phyloP scores from a whole-genome alignment of 257 asterid genomes.

The Solanum virginianum region DNA sequence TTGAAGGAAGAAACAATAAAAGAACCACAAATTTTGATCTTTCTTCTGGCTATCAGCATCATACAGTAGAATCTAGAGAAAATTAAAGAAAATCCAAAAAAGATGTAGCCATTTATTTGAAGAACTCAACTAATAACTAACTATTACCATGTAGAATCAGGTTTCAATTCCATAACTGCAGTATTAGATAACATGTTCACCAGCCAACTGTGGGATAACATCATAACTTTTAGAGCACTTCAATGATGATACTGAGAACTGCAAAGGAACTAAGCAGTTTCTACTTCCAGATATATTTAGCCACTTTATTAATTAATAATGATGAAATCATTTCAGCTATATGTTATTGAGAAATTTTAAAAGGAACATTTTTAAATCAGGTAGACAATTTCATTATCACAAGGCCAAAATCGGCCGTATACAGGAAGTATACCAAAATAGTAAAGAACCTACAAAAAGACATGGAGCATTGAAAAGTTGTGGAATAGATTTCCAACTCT shows the following conservation, averaged over 20 bases:
- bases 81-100: not conserved
- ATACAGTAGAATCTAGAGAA: not conserved
- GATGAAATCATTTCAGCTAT: not conserved
- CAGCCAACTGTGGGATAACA: not conserved
- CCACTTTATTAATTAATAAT: not conserved
- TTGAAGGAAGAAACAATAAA: not conserved
- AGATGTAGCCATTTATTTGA: not conserved
- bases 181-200: not conserved
- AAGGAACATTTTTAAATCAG: not conserved
- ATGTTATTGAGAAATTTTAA: not conserved
- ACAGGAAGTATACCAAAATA: not conserved
- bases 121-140: not conserved
- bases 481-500: not conserved
- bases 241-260: not conserved
- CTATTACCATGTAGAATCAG: not conserved
- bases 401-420: not conserved
- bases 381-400: not conserved
- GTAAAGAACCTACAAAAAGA: not conserved
- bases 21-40: not conserved
- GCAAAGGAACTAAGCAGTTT: not conserved
- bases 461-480: not conserved
- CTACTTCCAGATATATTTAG: not conserved
- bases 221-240: not conserved
- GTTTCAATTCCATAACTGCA: not conserved
- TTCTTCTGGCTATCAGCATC: not conserved